Evolutionary conservation across 2,329 filamentous ascomycete genomes (phyloP).

Genomic region (Ophiosphaerella herpotricha): DNA sequence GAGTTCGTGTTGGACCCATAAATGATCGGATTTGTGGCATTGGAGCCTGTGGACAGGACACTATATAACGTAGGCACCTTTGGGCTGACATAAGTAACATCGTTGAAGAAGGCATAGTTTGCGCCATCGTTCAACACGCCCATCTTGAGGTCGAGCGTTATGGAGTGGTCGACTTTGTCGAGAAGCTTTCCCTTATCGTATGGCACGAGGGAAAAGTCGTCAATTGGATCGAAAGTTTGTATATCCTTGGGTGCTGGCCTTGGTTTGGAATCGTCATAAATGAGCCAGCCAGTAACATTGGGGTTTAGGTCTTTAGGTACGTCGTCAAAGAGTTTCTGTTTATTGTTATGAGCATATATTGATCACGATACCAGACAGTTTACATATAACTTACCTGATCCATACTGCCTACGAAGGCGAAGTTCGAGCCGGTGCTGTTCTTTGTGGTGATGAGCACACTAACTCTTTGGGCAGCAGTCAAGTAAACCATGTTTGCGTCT

Average conservation of each 20-base stretch:
- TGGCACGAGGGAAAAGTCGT: constrained; percentile 74
- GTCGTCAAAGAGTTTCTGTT: constrained; percentile 63
- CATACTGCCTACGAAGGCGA: constrained; percentile 63
- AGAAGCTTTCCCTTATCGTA: constrained; percentile 67
- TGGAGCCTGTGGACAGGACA: constrained; percentile 64
- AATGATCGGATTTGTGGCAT: constrained; percentile 48
- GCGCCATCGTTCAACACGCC: constrained; percentile 70
- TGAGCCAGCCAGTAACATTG: constrained; percentile 61
- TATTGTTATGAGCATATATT: background rate
- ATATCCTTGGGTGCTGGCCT: constrained; percentile 59
- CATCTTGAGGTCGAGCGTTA: constrained; percentile 66
- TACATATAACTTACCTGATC: constrained; percentile 43
- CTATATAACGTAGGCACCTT: constrained; percentile 83
- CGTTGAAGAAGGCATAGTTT: constrained; percentile 68
- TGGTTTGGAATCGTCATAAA: constrained; percentile 57
- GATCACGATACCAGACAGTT: background rate
- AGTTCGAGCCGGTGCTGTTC: constrained; percentile 58
- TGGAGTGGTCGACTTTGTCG: constrained; percentile 63
- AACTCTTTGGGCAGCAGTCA: constrained; percentile 73
- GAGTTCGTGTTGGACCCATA: constrained; percentile 60
- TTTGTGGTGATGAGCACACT: constrained; percentile 68
- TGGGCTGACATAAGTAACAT: constrained; percentile 73
- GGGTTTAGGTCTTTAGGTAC: constrained; percentile 71
- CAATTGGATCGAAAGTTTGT: constrained; percentile 68
- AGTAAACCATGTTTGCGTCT: constrained; percentile 64